Conservation (phyloP, 2,329 filamentous ascomycete genomes). For the Fusarium keratoplasticum region DNA sequence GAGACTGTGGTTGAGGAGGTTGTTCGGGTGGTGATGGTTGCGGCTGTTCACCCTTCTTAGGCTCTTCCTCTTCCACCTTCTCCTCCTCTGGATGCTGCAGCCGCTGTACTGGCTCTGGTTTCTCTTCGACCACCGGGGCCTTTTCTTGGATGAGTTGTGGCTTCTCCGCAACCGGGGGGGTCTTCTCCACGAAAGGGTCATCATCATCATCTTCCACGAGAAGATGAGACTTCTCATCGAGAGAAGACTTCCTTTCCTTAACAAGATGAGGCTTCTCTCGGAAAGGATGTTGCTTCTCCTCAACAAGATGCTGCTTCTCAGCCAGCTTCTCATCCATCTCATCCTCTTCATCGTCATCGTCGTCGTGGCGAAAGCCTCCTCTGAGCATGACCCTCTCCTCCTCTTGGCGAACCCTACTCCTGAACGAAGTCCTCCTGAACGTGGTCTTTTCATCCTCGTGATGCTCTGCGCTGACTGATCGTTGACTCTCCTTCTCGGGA, state of each 20-base stretch:
- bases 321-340: slow-evolving; percentile 15
- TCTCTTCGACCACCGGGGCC: slow-evolving; percentile 11
- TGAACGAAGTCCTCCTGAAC: background rate
- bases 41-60: slow-evolving; percentile 5
- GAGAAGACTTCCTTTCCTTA: background rate
- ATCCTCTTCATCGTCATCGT: background rate
- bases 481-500: slow-evolving; percentile 47
- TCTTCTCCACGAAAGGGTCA: slow-evolving; percentile 6
- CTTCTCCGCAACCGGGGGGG: slow-evolving; percentile 3
- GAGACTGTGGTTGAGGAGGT: background rate
- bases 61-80: background rate
- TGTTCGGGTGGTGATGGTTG: slow-evolving; percentile 12
- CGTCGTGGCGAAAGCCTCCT: slow-evolving; percentile 1
- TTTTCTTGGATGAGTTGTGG: slow-evolving; percentile 4
- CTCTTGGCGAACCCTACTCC: background rate
- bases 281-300: slow-evolving; percentile 4
- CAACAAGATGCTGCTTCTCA: slow-evolving; percentile 21
- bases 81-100: background rate
- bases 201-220: background rate
- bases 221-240: background rate
- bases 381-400: background rate
- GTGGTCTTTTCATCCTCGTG: background rate
- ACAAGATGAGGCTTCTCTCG: slow-evolving; percentile 11
- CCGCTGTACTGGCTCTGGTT: background rate
- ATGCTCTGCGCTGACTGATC: slow-evolving; percentile 10